Percentiles rank a stretch among this genome's conserved stretches.
phyloP scores from a whole-genome alignment of 805 yeast genomes.

The Yarrowia osloensis region DNA sequence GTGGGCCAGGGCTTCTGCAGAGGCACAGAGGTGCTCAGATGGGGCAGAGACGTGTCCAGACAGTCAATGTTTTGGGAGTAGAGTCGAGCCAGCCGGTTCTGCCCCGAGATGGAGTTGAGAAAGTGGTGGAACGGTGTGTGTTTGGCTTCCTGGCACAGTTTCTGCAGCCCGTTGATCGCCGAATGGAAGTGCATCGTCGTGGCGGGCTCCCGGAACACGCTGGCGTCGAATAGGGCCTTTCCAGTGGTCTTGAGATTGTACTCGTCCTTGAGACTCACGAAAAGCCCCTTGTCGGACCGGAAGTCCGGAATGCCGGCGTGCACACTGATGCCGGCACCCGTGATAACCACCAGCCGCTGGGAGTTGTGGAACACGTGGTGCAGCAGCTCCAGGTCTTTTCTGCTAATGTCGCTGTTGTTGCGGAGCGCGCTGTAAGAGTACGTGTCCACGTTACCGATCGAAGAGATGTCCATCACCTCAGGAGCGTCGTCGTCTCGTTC shows the following conservation, averaged over 20 bases:
- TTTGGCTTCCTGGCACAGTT: constrained; percentile 53
- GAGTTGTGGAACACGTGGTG: constrained; percentile 57
- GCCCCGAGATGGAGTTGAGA: constrained; percentile 59
- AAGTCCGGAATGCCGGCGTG: constrained; percentile 91
- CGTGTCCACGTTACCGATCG: not conserved
- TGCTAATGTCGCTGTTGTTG: constrained; percentile 4
- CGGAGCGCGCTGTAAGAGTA: not conserved
- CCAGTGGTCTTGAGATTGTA: constrained; percentile 50
- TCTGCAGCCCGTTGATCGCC: constrained; percentile 65
- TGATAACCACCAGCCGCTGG: constrained; percentile 60
- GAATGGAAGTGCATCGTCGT: constrained; percentile 68
- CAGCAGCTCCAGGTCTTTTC: constrained; percentile 48
- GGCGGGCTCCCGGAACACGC: constrained; percentile 65
- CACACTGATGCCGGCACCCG: constrained; percentile 92
- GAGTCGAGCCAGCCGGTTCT: constrained; percentile 66
- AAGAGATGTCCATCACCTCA: not conserved
- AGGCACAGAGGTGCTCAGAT: constrained; percentile 54
- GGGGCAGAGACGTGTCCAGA: constrained; percentile 61
- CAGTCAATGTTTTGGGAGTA: constrained; percentile 91
- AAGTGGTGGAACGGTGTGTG: constrained; percentile 78
- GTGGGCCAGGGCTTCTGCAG: constrained; percentile 52
- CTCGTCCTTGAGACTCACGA: constrained; percentile 52
- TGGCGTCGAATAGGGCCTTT: constrained; percentile 76
- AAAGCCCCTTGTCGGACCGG: constrained; percentile 70
- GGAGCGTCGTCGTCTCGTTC: constrained; percentile 9